Evolutionary conservation across 2,329 filamentous ascomycete species (phyloP).

Genomic region (Aspergillus phoenicis): DNA sequence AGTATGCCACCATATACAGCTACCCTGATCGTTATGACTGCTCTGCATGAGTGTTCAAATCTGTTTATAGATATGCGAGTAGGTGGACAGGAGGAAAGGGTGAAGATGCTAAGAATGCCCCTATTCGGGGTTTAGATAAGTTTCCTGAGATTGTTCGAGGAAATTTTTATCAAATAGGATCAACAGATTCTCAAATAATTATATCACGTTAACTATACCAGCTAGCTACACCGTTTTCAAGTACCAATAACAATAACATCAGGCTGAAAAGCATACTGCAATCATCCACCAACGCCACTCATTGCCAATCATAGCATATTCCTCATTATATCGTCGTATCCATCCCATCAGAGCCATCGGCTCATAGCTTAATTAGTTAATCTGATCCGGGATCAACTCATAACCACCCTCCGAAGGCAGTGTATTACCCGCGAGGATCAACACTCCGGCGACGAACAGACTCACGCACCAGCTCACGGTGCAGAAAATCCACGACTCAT

Average conservation of each 20-base stretch:
- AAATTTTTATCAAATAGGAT: too few species aligned
- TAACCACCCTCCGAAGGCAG: constrained; percentile 84
- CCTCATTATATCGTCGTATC: constrained; percentile 6
- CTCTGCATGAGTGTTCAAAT: too few species aligned
- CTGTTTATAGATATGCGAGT: background rate
- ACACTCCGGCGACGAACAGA: constrained; percentile 56
- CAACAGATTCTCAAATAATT: background rate
- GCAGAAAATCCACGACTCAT: constrained; percentile 75
- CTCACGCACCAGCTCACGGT: constrained; percentile 62
- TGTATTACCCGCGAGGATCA: constrained; percentile 68
- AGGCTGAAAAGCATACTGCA: background rate
- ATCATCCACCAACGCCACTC: constrained; percentile 3
- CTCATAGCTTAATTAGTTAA: constrained; percentile 2
- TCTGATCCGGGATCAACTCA: constrained; percentile 66
- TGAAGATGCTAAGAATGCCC: too few species aligned
- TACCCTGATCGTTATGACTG: background rate
- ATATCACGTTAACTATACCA: background rate
- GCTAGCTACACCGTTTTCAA: background rate
- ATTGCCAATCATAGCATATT: background rate
- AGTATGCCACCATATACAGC: too few species aligned
- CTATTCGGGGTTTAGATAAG: background rate
- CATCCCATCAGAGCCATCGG: background rate
- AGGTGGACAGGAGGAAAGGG: background rate
- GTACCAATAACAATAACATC: background rate
- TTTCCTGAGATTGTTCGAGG: too few species aligned